A percentile compares a stretch with the other conserved stretches of the same genome.
phyloP scores from a whole-genome alignment of 1,139 yeast genomes.

The Hansenula anomala region DNA sequence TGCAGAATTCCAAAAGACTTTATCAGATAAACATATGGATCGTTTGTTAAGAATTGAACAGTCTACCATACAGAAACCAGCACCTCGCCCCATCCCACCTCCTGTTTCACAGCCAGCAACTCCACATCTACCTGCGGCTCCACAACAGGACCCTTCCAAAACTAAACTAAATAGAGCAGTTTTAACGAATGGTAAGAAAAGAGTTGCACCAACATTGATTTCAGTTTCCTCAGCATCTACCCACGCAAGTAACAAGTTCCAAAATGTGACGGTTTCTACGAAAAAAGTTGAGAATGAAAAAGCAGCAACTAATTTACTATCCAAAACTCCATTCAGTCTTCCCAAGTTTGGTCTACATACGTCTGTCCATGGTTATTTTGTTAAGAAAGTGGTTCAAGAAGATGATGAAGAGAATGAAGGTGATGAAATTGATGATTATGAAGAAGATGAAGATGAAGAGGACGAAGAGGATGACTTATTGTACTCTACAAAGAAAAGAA shows the following conservation, averaged over 20 bases:
- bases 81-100: background rate
- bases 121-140: slow-evolving; percentile 6
- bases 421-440: slow-evolving; percentile 25
- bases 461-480: slow-evolving; percentile 9
- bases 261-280: slow-evolving; percentile 9
- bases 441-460: slow-evolving; percentile 25
- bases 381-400: slow-evolving; percentile 34
- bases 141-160: slow-evolving; percentile 15
- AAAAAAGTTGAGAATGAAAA: slow-evolving; percentile 6
- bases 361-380: slow-evolving; percentile 23
- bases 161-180: slow-evolving; percentile 26
- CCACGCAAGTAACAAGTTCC: slow-evolving; percentile 10
- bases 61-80: slow-evolving; percentile 4
- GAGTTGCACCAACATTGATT: slow-evolving; percentile 83
- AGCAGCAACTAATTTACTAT: slow-evolving; percentile 17
- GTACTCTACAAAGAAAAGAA: slow-evolving; percentile 6
- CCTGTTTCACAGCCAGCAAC: slow-evolving; percentile 10
- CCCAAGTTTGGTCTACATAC: slow-evolving; percentile 36
- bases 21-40: slow-evolving; percentile 32
- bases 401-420: slow-evolving; percentile 29
- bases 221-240: slow-evolving; percentile 35
- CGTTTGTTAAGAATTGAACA: slow-evolving; percentile 30
- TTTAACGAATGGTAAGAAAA: slow-evolving; percentile 60
- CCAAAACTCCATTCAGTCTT: slow-evolving; percentile 26
- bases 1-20: slow-evolving; percentile 24